Conservation (phyloP, 306 rosid genomes). For the Sicyos baderoa region DNA sequence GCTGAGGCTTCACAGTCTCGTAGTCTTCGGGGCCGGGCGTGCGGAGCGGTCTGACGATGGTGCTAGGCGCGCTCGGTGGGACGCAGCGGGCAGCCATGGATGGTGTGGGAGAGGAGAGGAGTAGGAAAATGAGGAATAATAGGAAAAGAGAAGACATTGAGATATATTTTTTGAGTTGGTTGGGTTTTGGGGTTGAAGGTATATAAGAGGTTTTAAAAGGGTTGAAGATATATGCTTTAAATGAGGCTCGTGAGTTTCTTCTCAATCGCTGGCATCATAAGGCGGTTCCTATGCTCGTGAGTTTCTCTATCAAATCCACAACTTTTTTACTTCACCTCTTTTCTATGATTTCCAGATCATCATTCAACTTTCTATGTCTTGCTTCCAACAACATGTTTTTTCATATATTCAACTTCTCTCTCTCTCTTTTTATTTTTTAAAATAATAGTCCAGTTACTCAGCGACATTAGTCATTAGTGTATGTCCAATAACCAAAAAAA, state of each 20-base stretch:
- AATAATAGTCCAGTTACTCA: no score
- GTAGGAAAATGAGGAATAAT: background rate
- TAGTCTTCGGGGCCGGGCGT: background rate
- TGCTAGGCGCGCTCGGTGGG: conserved; percentile 19
- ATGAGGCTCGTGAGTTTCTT: conserved; percentile 16
- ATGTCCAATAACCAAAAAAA: no score
- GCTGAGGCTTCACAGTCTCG: conserved; percentile 8
- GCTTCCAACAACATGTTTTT: no score
- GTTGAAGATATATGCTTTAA: background rate
- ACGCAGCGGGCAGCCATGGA: conserved; percentile 5
- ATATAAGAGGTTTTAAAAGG: background rate
- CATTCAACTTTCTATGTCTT: background rate
- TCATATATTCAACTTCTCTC: no score
- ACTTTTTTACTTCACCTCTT: background rate
- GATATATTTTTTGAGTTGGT: background rate
- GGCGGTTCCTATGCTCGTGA: conserved; percentile 20
- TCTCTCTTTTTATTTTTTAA: no score
- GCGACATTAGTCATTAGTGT: no score
- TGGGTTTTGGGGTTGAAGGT: background rate
- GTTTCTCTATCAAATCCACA: background rate
- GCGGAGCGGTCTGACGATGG: background rate
- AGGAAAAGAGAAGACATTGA: conserved; percentile 6
- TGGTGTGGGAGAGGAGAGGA: background rate
- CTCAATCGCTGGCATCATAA: background rate
- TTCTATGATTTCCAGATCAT: background rate